Conservation (phyloP, 2,329 filamentous ascomycete genomes). For the Thielaviopsis ethacetica region DNA sequence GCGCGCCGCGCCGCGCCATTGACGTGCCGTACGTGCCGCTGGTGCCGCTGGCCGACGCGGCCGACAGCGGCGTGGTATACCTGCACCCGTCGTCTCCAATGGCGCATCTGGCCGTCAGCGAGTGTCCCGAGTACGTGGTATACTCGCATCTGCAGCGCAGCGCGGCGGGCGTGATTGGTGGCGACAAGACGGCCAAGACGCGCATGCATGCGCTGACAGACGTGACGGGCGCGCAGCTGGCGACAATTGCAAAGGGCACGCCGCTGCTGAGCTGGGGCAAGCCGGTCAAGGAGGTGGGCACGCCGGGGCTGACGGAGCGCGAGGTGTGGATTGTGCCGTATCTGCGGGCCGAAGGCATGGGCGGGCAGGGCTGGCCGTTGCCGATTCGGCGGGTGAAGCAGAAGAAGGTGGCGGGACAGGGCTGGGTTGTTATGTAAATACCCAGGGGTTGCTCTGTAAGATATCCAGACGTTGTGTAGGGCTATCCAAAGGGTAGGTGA, state of each 20-base stretch:
- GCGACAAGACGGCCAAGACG: constrained; percentile 49
- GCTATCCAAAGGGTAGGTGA: no score
- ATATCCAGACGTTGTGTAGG: no score
- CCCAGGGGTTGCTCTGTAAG: constrained; percentile 5
- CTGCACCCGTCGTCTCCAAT: constrained; percentile 77
- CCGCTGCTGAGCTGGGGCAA: constrained; percentile 74
- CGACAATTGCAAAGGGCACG: constrained; percentile 67
- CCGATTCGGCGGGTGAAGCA: constrained; percentile 75
- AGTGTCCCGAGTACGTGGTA: constrained; percentile 75
- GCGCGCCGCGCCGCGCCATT: constrained; percentile 57
- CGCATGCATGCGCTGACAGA: constrained; percentile 80
- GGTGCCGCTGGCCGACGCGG: constrained; percentile 39
- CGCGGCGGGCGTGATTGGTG: constrained; percentile 23
- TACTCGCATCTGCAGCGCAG: constrained; percentile 73
- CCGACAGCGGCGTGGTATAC: constrained; percentile 47
- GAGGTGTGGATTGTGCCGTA: constrained; percentile 76
- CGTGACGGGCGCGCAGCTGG: constrained; percentile 58
- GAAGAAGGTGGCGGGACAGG: constrained; percentile 51
- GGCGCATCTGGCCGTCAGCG: constrained; percentile 47
- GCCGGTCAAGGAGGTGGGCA: constrained; percentile 66
- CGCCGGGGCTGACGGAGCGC: constrained; percentile 29
- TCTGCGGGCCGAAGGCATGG: constrained; percentile 49
- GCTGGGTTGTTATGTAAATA: constrained; percentile 52
- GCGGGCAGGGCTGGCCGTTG: constrained; percentile 65
- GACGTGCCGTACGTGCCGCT: constrained; percentile 86